Conservation (phyloP, 2,329 filamentous ascomycete species). For the Rhynchosporium secalis region DNA sequence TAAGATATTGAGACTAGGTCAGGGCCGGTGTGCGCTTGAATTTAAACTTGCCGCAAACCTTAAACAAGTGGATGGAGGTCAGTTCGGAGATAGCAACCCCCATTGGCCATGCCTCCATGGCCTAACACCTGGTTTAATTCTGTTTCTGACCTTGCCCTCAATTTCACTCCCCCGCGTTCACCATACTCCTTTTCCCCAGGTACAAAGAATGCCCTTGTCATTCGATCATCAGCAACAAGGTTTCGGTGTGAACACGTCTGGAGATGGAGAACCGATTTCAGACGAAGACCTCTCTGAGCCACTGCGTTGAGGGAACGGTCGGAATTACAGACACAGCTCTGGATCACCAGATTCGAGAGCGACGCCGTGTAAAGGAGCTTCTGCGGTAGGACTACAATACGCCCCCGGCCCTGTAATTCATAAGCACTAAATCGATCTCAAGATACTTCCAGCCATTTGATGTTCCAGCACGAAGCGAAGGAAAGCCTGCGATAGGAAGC, state of each 20-base stretch:
- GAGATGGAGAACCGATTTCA: background rate
- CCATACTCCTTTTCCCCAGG: too few relatives aligned
- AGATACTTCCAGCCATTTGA: constrained; percentile 2
- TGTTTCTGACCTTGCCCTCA: too few relatives aligned
- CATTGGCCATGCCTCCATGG: too few relatives aligned
- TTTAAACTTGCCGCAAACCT: too few relatives aligned
- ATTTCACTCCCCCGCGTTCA: too few relatives aligned
- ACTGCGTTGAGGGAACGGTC: background rate
- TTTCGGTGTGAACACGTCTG: background rate
- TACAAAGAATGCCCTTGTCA: background rate
- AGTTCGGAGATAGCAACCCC: too few relatives aligned
- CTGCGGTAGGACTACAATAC: background rate
- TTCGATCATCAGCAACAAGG: background rate
- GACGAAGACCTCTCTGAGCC: background rate
- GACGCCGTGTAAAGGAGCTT: background rate
- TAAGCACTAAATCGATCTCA: background rate
- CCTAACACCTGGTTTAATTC: too few relatives aligned
- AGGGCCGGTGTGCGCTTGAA: too few relatives aligned
- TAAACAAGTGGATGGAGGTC: too few relatives aligned
- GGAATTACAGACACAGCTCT: background rate
- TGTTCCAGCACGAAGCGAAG: background rate
- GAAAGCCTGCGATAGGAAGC: background rate
- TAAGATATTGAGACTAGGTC: too few relatives aligned
- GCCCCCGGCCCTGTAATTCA: background rate
- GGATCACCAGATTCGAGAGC: background rate